Evolutionary conservation across 2,329 filamentous ascomycete genomes (phyloP).

Genomic region (Nigrospora oryzae): DNA sequence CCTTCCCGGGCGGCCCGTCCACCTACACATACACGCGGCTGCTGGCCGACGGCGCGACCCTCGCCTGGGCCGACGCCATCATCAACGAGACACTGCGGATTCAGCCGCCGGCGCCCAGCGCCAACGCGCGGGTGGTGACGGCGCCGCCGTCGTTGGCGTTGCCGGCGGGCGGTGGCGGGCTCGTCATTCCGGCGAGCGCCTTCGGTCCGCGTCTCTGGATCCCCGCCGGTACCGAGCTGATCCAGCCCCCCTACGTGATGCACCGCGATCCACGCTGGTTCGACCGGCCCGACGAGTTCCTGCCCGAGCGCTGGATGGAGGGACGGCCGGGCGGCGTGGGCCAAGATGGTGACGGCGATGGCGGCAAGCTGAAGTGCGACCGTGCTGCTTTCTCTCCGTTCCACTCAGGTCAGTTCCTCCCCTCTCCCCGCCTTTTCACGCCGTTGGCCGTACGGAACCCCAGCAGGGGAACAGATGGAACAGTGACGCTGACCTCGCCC

Average conservation of each 20-base stretch:
- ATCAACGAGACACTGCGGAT: conserved; percentile 5
- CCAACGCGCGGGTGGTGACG: conserved; percentile 1
- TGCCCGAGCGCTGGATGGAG: conserved; percentile 4
- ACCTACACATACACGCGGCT: conserved; percentile 2
- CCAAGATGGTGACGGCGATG: too few species aligned
- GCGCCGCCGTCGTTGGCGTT: too few species aligned
- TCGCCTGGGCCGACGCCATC: conserved; percentile 5
- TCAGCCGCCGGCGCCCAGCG: conserved; percentile 3
- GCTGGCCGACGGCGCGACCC: not conserved
- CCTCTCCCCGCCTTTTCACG: too few species aligned
- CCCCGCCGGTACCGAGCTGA: conserved; percentile 3
- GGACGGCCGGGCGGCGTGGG: not conserved
- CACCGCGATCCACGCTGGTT: conserved; percentile 4
- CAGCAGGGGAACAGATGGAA: too few species aligned
- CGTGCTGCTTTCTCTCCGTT: conserved; percentile 2
- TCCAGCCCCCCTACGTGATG: conserved; percentile 4
- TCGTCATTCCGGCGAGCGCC: conserved; percentile 1
- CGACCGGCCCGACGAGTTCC: conserved; percentile 3
- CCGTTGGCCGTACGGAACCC: too few species aligned
- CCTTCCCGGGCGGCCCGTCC: conserved; percentile 1
- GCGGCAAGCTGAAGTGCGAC: not conserved
- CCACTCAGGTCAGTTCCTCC: conserved; percentile 1
- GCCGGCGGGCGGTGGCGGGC: too few species aligned
- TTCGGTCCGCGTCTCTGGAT: conserved; percentile 3
- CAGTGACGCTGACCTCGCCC: not conserved